These are phyloP conservation scores for Microsporum ferrugineum DNA, from an alignment of 2,329 filamentous ascomycete species.

Conservation along the genomic window DNA sequence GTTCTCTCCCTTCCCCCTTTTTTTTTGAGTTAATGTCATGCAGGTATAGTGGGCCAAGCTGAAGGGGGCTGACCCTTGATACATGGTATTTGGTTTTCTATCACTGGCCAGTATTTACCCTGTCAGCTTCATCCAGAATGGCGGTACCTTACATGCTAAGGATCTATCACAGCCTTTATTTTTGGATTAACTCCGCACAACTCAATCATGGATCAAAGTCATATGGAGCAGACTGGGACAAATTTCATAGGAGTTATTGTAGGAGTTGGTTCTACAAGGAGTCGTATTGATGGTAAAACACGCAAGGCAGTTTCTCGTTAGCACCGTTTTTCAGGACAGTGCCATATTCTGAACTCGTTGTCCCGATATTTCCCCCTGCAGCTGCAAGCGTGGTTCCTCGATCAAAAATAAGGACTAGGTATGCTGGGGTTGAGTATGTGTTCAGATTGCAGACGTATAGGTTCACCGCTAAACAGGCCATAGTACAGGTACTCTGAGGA, in stretches of 20 bases:
- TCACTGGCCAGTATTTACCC: neutral
- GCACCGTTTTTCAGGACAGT: too few relatives aligned
- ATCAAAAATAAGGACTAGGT: too few relatives aligned
- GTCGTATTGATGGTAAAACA: neutral
- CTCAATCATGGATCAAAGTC: neutral
- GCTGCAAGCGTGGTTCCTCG: neutral
- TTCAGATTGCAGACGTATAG: neutral
- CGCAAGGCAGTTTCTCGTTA: neutral
- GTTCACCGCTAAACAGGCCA: neutral
- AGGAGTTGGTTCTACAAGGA: neutral
- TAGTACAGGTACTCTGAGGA: neutral
- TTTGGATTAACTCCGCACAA: neutral
- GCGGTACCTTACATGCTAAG: neutral
- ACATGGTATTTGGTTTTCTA: neutral
- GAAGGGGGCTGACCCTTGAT: neutral
- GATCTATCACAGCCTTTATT: neutral
- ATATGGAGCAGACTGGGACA: neutral
- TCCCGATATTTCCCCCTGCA: neutral
- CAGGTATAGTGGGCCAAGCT: neutral
- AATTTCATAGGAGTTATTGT: neutral
- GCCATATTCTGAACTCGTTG: neutral
- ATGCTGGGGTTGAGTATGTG: neutral
- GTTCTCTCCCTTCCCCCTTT: neutral
- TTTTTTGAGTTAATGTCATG: neutral
- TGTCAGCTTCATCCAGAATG: neutral